A percentile compares a stretch with the other conserved stretches of the same genome.
phyloP scores from a whole-genome alignment of 768 basidiomycete genomes.

The Crepidotus variabilis region DNA sequence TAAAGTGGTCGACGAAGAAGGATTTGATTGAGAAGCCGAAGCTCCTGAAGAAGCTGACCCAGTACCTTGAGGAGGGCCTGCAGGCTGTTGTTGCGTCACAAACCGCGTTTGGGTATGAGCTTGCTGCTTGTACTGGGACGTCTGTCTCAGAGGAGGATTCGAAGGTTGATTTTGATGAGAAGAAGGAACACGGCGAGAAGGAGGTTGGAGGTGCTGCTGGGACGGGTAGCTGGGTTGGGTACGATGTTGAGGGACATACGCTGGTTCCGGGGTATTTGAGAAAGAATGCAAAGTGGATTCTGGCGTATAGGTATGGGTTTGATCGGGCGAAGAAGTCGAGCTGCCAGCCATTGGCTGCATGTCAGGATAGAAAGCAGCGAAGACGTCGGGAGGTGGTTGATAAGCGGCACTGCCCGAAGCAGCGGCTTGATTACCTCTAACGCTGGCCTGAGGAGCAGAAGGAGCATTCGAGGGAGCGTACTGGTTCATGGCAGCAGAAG shows the following conservation, averaged over 20 bases:
- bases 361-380: conserved; percentile 18
- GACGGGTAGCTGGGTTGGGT: background rate
- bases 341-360: conserved; percentile 15
- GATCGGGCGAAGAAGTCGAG: conserved; percentile 19
- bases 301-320: conserved; percentile 17
- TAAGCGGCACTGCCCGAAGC: background rate
- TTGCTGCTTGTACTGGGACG: conserved; percentile 9
- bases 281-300: conserved; percentile 24
- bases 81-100: conserved; percentile 5
- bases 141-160: conserved; percentile 1
- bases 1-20: conserved; percentile 12
- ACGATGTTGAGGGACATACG: conserved; percentile 5
- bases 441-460: conserved; percentile 1
- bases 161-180: conserved; percentile 1
- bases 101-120: conserved; percentile 7
- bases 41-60: background rate
- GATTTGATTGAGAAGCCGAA: conserved; percentile 10
- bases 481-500: conserved; percentile 17
- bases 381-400: conserved; percentile 13
- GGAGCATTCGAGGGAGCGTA: conserved; percentile 17
- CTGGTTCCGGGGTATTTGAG: conserved; percentile 24
- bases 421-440: background rate
- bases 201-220: conserved; percentile 12
- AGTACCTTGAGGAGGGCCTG: conserved; percentile 6
- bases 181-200: conserved; percentile 8